Evolutionary conservation across 1,284 basidiomycete species (phyloP), one percentile per base, ranked within the genome.

Genomic region (Cronartium ribicola): DNA sequence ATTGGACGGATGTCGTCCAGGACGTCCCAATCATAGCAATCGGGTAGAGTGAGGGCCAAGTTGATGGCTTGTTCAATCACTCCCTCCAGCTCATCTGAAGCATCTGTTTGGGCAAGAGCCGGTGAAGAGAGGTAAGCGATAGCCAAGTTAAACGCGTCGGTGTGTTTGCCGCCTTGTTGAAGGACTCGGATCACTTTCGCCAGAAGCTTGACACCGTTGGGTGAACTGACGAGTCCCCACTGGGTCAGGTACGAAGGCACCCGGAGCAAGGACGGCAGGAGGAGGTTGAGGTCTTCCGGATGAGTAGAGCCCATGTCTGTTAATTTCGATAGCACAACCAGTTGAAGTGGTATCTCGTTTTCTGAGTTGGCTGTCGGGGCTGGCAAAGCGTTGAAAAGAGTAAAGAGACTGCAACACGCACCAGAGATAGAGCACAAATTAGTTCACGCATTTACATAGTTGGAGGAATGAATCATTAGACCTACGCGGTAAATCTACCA

Each of bases 61-160:
- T 67, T 61, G 46, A 74, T 57, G n/a, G 57, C 46, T 36, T 46
- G 59, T 37, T 43, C 43, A 6, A 65, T 41, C 5, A 74, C 55
- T 14, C 44, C 40, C 48, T 48, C 71, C 29, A 74, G 43, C 22
- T 61, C 13, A 61, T 5, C 5, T 29, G 20, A 29, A 13, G 59
- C 6, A 5, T 22, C 20, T 7, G 37, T 29, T 29, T 14, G 3
- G 20, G 20, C 37, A 29, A 61, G 39, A 51, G 22, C 22, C 7
- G 71, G 65, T n/a, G 65, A 74, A 10, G 71, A 74, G 20, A 74
- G 55, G 39, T 74, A 74, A 39, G 61, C 64, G 22, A 74, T 66
- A 37, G 51, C 41, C 37, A 74, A 57, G 37, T 66, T 66, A 29
- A 67, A 74, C 22, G 71, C 71, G 51, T 74, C 71, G 10, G 46